Evolutionary conservation across 2,329 filamentous ascomycete species (phyloP).

Genomic region (Golovinomyces cichoracearum): DNA sequence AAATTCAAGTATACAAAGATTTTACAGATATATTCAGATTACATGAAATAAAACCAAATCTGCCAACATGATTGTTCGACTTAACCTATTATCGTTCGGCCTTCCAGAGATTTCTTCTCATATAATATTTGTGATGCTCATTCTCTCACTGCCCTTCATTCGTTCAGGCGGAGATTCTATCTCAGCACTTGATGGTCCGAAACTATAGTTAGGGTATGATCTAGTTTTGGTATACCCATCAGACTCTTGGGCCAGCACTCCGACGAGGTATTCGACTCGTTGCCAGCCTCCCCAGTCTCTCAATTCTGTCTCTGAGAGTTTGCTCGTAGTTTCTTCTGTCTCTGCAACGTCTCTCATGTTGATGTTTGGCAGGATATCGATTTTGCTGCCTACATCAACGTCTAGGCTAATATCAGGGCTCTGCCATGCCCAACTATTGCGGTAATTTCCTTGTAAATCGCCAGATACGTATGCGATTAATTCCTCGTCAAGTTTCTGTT

Average conservation of each 20-base stretch:
- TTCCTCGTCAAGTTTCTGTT: constrained; percentile 41
- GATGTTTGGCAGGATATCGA: background rate
- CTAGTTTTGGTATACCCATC: constrained; percentile 5
- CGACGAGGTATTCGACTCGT: constrained; percentile 37
- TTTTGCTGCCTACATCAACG: constrained; percentile 5
- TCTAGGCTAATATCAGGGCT: constrained; percentile 26
- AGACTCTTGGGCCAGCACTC: constrained; percentile 21
- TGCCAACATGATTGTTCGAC: no score
- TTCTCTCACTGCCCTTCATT: constrained; percentile 10
- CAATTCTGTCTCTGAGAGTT: constrained; percentile 29
- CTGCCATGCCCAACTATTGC: constrained; percentile 65
- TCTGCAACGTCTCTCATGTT: constrained; percentile 5
- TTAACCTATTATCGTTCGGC: no score
- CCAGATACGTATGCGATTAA: constrained; percentile 64
- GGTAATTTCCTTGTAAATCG: constrained; percentile 57
- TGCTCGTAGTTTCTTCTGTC: constrained; percentile 16
- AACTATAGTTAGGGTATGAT: background rate
- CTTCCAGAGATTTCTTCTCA: no score
- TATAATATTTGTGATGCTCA: constrained; percentile 14
- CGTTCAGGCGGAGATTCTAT: constrained; percentile 1
- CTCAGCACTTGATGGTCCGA: background rate
- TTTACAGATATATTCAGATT: no score
- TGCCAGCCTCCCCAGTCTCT: constrained; percentile 63
- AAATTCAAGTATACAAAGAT: no score
- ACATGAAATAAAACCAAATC: no score